A percentile compares a stretch with the other conserved stretches of the same genome.
Conservation (phyloP, 164 flowering plant species). For the Annona squamosa region DNA sequence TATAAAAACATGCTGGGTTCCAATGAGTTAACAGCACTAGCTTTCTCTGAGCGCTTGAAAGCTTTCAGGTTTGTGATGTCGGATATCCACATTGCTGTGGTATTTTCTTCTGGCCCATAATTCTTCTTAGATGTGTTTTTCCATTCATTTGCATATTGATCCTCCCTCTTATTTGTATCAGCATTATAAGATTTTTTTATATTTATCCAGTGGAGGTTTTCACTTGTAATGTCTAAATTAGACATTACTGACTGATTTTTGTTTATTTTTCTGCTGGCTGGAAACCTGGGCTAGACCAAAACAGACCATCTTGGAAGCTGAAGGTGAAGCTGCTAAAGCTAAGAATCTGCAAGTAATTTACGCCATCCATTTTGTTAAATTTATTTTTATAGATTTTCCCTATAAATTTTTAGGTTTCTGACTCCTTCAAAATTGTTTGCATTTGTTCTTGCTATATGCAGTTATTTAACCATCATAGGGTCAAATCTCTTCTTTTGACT, state of each 20-base stretch:
- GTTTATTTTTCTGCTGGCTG: background rate
- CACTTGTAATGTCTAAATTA: background rate
- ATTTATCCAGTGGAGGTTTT: too few relatives aligned
- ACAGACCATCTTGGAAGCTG: constrained; percentile 92
- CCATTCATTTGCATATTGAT: background rate
- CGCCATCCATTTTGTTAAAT: constrained; percentile 5
- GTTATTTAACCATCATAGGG: too few relatives aligned
- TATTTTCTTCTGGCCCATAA: background rate
- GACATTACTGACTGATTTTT: background rate
- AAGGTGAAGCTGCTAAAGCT: constrained; percentile 81
- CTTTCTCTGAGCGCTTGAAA: constrained; percentile 82
- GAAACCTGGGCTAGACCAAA: constrained; percentile 53
- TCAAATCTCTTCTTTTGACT: too few relatives aligned
- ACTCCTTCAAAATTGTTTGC: background rate
- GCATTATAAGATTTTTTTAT: background rate
- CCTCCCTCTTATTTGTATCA: background rate
- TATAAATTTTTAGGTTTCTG: background rate
- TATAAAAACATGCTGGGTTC: constrained; percentile 54
- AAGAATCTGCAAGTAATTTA: constrained; percentile 48
- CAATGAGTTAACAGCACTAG: constrained; percentile 70
- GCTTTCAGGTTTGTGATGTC: constrained; percentile 50
- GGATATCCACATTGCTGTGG: background rate
- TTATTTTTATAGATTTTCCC: background rate
- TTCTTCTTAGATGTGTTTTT: background rate
- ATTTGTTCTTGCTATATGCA: background rate